A percentile compares a stretch with the other conserved stretches of the same genome.
These are phyloP conservation scores for Coemansia sp. DNA, from an alignment of 192 early-diverging fungal species.

Conservation along the genomic window DNA sequence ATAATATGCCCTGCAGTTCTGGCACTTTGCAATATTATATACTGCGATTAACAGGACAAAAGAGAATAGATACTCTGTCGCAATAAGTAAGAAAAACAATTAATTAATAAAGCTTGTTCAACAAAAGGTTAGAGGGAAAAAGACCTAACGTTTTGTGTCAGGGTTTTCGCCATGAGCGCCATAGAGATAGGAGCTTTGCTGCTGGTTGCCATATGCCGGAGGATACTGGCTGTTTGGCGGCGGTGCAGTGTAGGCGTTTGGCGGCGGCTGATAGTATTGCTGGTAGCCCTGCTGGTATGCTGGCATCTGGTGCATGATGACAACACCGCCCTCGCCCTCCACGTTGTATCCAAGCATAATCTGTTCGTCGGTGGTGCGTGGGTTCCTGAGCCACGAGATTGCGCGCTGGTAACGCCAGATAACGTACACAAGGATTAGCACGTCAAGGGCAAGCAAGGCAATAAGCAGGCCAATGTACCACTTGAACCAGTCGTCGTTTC, in stretches of 20 bases:
- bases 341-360: conserved; percentile 37
- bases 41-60: too few relatives aligned
- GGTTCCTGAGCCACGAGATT: conserved; percentile 36
- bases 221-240: conserved; percentile 28
- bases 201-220: conserved; percentile 9
- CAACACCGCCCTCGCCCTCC: conserved; percentile 16
- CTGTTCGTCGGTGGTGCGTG: conserved; percentile 29
- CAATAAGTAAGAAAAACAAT: background rate
- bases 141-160: background rate
- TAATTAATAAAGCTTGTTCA: background rate
- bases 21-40: too few relatives aligned
- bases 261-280: conserved; percentile 25
- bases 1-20: too few relatives aligned
- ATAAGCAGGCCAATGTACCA: conserved; percentile 54
- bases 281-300: conserved; percentile 5
- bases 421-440: conserved; percentile 34
- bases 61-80: too few relatives aligned
- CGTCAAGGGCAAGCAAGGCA: conserved; percentile 45
- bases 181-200: conserved; percentile 1
- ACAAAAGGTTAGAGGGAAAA: background rate
- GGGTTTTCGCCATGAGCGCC: background rate
- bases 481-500: conserved; percentile 32
- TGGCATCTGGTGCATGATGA: conserved; percentile 20
- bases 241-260: conserved; percentile 10
- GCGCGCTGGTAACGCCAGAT: conserved; percentile 28